phyloP scores from a whole-genome alignment of 2,329 filamentous ascomycete genomes.

The Aspergillus melleus region DNA sequence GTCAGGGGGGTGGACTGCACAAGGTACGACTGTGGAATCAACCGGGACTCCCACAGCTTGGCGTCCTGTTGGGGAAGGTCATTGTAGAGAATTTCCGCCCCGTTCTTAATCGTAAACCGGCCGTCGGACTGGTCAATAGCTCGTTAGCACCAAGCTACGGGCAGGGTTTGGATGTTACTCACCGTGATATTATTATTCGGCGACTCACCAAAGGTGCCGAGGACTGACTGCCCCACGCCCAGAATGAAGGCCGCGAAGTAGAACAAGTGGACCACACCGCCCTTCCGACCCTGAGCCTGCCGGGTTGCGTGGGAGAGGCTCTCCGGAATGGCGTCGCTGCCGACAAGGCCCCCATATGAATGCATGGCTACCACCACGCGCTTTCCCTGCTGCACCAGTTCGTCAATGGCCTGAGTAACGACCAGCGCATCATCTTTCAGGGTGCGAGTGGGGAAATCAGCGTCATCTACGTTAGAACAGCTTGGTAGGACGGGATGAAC shows the following conservation, averaged over 20 bases:
- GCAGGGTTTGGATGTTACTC: no score
- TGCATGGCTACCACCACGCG: conserved; percentile 1
- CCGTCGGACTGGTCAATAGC: background rate
- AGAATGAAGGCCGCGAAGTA: conserved; percentile 1
- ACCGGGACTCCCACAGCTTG: conserved; percentile 4
- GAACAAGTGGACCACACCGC: background rate
- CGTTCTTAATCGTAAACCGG: background rate
- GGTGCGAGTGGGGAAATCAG: no score
- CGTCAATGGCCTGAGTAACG: no score
- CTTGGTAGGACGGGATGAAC: no score
- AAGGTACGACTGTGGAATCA: background rate
- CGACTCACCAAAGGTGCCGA: background rate
- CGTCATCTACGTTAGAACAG: no score
- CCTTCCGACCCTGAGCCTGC: background rate
- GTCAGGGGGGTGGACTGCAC: no score
- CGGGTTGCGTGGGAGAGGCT: background rate
- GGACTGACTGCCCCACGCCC: background rate
- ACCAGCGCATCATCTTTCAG: no score
- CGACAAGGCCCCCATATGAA: conserved; percentile 7
- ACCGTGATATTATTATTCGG: background rate
- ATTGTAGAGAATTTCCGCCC: background rate
- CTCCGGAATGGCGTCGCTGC: conserved; percentile 2
- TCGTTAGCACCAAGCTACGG: background rate
- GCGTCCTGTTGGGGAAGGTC: conserved; percentile 1
- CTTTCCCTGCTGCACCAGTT: background rate